phyloP scores from a whole-genome alignment of 2,329 filamentous ascomycete species.

The Ophiobolus disseminans region DNA sequence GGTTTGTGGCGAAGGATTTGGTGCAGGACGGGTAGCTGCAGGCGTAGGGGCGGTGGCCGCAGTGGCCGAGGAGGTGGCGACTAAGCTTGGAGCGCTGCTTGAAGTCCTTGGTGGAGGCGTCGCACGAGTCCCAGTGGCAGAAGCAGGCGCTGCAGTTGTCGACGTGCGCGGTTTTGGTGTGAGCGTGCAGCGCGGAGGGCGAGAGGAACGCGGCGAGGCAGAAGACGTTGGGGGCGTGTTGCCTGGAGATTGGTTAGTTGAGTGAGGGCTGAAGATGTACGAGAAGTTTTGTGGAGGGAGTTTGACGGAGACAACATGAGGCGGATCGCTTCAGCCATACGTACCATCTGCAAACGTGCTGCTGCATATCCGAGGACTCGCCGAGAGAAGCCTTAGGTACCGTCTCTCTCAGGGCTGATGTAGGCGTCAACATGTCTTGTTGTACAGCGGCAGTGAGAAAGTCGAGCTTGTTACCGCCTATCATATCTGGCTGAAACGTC shows the following conservation, averaged over 20 bases:
- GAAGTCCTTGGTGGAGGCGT: conserved; percentile 45
- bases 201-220: conserved; percentile 40
- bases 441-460: conserved; percentile 39
- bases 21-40: conserved; percentile 45
- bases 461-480: conserved; percentile 32
- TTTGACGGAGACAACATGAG: neutral
- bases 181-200: conserved; percentile 42
- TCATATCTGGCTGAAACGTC: conserved; percentile 16
- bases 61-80: conserved; percentile 47
- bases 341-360: conserved; percentile 43
- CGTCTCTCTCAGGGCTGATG: conserved; percentile 14
- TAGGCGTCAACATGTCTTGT: conserved; percentile 31
- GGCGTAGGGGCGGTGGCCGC: conserved; percentile 46
- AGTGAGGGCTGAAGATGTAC: neutral
- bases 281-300: neutral
- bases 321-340: neutral
- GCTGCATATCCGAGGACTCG: conserved; percentile 14
- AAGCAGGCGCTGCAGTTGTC: conserved; percentile 44
- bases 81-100: conserved; percentile 50
- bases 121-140: conserved; percentile 48
- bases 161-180: conserved; percentile 45
- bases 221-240: conserved; percentile 33
- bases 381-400: conserved; percentile 3
- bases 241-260: conserved; percentile 14
- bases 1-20: conserved; percentile 50